These are phyloP conservation scores for Spinellus fusiger DNA, from an alignment of 192 early-diverging fungal species.

Conservation along the genomic window DNA sequence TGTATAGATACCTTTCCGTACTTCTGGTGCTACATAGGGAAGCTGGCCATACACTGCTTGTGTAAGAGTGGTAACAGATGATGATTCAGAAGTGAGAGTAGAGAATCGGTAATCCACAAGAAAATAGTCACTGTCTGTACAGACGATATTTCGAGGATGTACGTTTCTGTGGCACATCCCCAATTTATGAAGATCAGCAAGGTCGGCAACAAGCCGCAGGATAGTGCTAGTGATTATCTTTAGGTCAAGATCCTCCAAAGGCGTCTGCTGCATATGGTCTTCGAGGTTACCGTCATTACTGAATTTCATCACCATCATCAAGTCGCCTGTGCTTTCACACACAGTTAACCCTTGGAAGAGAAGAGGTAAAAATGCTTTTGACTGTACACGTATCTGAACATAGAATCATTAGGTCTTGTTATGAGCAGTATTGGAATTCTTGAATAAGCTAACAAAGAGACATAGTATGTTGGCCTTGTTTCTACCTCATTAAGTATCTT, in stretches of 20 bases:
- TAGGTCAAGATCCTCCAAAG: slow-evolving; percentile 22
- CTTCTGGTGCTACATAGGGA: slow-evolving; percentile 36
- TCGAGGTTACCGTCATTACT: slow-evolving; percentile 29
- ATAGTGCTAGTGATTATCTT: slow-evolving; percentile 28
- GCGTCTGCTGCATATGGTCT: slow-evolving; percentile 25
- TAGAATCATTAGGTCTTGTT: background rate
- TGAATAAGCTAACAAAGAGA: background rate
- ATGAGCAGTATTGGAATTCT: too few relatives aligned
- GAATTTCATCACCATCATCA: slow-evolving; percentile 40
- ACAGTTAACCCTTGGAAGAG: slow-evolving; percentile 37
- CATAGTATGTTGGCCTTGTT: background rate
- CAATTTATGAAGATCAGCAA: slow-evolving; percentile 21
- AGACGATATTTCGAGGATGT: slow-evolving; percentile 31
- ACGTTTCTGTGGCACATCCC: slow-evolving; percentile 28
- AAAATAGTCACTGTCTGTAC: slow-evolving; percentile 31
- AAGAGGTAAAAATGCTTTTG: slow-evolving; percentile 24
- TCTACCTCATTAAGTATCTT: slow-evolving; percentile 31
- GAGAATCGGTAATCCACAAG: slow-evolving; percentile 30
- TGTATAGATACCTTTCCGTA: slow-evolving; percentile 11
- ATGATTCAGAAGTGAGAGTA: slow-evolving; percentile 19
- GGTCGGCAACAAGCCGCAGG: slow-evolving; percentile 23
- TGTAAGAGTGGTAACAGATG: slow-evolving; percentile 19
- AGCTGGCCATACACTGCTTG: slow-evolving; percentile 30
- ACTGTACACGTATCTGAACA: slow-evolving; percentile 16
- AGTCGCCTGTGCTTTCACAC: slow-evolving; percentile 27